phyloP scores from a whole-genome alignment of 805 yeast species.

The Saturnispora halmiae region DNA sequence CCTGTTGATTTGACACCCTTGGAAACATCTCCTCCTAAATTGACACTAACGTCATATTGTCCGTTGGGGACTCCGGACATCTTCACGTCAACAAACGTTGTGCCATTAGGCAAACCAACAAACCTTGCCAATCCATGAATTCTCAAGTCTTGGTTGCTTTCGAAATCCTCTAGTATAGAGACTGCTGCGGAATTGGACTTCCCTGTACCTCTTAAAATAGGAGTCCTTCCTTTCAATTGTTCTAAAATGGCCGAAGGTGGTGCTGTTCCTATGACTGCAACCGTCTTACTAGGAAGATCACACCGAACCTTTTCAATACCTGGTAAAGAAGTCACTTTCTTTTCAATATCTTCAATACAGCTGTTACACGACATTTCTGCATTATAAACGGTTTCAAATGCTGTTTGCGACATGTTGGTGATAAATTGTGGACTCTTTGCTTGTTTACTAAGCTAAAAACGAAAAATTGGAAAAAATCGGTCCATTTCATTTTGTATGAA shows the following conservation, averaged over 20 bases:
- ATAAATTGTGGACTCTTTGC: too few species aligned
- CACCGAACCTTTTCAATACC: conserved; percentile 47
- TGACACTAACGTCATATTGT: conserved; percentile 57
- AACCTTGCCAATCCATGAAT: conserved; percentile 85
- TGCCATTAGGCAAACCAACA: conserved; percentile 49
- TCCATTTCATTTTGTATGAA: too few species aligned
- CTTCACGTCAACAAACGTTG: conserved; percentile 65
- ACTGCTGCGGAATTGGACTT: conserved; percentile 84
- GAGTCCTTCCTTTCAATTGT: conserved; percentile 73
- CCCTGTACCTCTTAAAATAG: conserved; percentile 89
- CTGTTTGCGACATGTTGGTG: conserved; percentile 3
- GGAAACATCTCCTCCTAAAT: conserved; percentile 68
- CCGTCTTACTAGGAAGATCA: conserved; percentile 50
- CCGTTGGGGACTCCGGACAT: conserved; percentile 61
- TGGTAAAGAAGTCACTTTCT: conserved; percentile 41
- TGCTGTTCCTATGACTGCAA: conserved; percentile 55
- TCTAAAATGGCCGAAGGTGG: conserved; percentile 71
- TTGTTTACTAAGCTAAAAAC: too few species aligned
- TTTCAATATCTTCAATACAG: conserved; percentile 54
- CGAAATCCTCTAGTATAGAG: conserved; percentile 69
- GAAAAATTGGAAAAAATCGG: too few species aligned
- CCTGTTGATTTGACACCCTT: conserved; percentile 67
- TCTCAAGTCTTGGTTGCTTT: conserved; percentile 36
- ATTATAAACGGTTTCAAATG: conserved; percentile 55
- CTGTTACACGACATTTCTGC: conserved; percentile 75